Evolutionary conservation across 2,329 filamentous ascomycete species (phyloP).

Genomic region (Pseudopyricularia javanii): DNA sequence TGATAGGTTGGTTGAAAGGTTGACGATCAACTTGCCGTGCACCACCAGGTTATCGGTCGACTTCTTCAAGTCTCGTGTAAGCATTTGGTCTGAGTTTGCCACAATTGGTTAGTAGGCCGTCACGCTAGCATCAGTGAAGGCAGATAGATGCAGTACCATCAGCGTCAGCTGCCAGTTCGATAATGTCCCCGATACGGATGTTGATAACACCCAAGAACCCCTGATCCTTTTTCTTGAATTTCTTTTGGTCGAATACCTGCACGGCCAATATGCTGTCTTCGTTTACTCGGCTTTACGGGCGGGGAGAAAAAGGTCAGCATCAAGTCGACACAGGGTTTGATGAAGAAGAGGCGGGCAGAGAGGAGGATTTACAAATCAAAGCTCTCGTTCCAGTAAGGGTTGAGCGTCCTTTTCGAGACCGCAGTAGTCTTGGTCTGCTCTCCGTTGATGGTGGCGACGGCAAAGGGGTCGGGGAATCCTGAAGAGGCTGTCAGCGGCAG

Average conservation of each 20-base stretch:
- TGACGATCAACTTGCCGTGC: conserved; percentile 94
- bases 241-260: conserved; percentile 99
- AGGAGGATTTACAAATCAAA: conserved; percentile 75
- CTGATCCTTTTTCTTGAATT: conserved; percentile 99
- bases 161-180: conserved; percentile 78
- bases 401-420: conserved; percentile 93
- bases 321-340: not conserved
- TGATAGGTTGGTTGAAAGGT: conserved; percentile 81
- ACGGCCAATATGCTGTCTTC: conserved; percentile 96
- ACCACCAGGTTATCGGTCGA: conserved; percentile 97
- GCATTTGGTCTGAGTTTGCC: conserved; percentile 70
- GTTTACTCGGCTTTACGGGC: conserved; percentile 57
- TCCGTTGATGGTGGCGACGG: conserved; percentile 90
- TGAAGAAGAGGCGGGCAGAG: not conserved
- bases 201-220: conserved; percentile 97
- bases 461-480: conserved; percentile 98
- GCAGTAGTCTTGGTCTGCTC: conserved; percentile 98
- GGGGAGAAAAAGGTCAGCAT: not conserved
- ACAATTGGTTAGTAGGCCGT: conserved; percentile 14
- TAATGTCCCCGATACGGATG: conserved; percentile 85
- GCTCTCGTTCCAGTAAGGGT: conserved; percentile 99
- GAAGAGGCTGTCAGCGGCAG: conserved; percentile 12
- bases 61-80: conserved; percentile 92
- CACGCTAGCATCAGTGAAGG: conserved; percentile 4
- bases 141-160: conserved; percentile 52